Base-by-base conservation (phyloP, 2,329 filamentous ascomycete species). In the Aspergillus melleus region DNA sequence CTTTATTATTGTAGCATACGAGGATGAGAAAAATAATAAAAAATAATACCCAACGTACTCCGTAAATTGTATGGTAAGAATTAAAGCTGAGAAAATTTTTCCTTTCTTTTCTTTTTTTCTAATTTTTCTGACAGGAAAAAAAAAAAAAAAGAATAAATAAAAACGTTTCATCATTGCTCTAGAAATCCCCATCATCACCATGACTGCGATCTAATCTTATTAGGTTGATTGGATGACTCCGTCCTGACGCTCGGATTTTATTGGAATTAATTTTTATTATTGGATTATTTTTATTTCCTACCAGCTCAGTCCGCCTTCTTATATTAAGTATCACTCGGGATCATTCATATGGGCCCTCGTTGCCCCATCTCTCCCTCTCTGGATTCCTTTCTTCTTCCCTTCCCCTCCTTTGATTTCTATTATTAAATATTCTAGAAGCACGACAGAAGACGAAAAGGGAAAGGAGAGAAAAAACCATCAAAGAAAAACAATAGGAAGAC, bases 291-390 rank as follows among this genome's bases (percentile, higher is more conserved):
- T 20, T 50, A 50, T 58, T 29, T 26, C 52, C 9, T 32, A 30
- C 19, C 42, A 6, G 10, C 32, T 14, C 19, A 19, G 42, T 46
- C 42, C 42, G 42, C 26, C 11, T 49, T 42, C 29, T 47, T 54
- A 46, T 55, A 46, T 55, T 55, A 47, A 49, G 49, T 22, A 55
- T 55, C 46, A 49, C 42, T 46, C 42, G 19, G 42, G 42, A n/a
- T 46, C 42, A 46, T 46, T 46, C 42, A 46, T 20, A 12, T 46
- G 42, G 42, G 12, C 42, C 42, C 16, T n/a, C 32, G 11, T 59
- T 50, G 54, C 58, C 49, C 58, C 58, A 55, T 58, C 46, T 53
- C 44, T 19, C 42, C 55, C 52, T 59, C 36, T 42, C 55, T 55
- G 51, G 32, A n/a, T 42, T n/a, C 24, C 19, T 39, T 46, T 44